Evolutionary conservation across 345 rosid species (phyloP).

Genomic region (Orychophragmus violaceus): DNA sequence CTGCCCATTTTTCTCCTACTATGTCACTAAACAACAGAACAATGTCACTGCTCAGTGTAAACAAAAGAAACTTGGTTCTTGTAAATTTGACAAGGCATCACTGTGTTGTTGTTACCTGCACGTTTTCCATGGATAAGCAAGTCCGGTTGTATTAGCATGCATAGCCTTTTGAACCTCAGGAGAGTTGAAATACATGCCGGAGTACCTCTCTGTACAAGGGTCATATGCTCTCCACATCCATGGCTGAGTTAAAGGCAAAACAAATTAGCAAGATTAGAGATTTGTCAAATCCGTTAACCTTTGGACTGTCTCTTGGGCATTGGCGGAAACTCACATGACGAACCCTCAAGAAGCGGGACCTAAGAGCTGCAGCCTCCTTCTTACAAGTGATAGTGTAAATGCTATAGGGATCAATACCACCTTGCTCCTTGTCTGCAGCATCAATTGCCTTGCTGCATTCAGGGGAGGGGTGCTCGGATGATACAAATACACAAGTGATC

Average conservation of each 20-base stretch:
- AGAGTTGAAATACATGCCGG: constrained; percentile 64
- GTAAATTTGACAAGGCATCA: background rate
- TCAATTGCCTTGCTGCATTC: constrained; percentile 55
- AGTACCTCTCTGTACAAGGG: constrained; percentile 91
- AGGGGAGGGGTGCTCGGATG: constrained; percentile 61
- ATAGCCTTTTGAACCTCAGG: constrained; percentile 90
- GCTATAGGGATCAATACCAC: constrained; percentile 79
- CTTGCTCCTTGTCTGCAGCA: constrained; percentile 60
- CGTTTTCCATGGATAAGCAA: constrained; percentile 68
- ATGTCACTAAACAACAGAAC: constrained; percentile 41
- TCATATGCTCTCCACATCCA: constrained; percentile 98
- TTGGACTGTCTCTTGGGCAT: background rate
- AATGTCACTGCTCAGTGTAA: background rate
- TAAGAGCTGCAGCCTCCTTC: constrained; percentile 39
- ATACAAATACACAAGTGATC: constrained; percentile 46
- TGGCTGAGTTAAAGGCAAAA: constrained; percentile 42
- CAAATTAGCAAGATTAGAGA: background rate
- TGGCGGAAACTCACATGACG: constrained; percentile 58
- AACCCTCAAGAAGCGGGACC: constrained; percentile 45
- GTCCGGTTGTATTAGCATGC: constrained; percentile 78
- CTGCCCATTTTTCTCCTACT: constrained; percentile 69
- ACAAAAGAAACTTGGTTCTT: background rate
- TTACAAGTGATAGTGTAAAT: constrained; percentile 81
- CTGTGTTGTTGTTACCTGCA: constrained; percentile 57
- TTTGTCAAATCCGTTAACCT: background rate